Conservation (phyloP, 441 rosid species). For the Mallotus repandus region DNA sequence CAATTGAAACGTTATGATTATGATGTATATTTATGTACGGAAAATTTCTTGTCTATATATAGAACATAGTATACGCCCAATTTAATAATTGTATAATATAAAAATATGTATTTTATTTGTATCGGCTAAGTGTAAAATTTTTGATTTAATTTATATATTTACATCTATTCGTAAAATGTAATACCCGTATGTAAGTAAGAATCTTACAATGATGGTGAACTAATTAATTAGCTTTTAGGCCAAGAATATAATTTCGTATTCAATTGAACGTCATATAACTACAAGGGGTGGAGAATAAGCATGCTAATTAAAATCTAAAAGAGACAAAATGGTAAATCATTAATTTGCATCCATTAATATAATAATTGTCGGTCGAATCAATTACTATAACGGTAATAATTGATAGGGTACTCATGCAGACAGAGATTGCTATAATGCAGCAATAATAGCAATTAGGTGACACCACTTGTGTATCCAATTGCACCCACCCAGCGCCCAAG, state of each 20-base stretch:
- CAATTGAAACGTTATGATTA: neutral
- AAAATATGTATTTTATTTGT: too few species aligned
- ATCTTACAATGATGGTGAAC: neutral
- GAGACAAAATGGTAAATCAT: neutral
- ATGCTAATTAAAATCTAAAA: neutral
- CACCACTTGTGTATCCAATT: too few species aligned
- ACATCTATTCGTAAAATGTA: too few species aligned
- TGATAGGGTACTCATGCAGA: neutral
- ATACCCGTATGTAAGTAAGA: too few species aligned
- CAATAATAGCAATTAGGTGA: too few species aligned
- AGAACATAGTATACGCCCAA: too few species aligned
- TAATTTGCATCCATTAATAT: neutral
- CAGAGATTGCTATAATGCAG: too few species aligned
- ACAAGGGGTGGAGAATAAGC: neutral
- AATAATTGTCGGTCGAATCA: neutral
- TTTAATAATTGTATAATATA: too few species aligned
- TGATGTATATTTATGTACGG: neutral
- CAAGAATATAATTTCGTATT: neutral
- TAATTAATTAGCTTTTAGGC: neutral
- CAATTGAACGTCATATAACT: neutral
- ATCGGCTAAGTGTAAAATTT: too few species aligned
- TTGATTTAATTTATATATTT: too few species aligned
- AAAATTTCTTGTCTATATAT: too few species aligned
- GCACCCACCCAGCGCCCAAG: too few species aligned
- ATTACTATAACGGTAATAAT: conserved; percentile 7